Evolutionary conservation across 306 rosid genomes (phyloP).

Genomic region (Pterocarpus macrocarpus): DNA sequence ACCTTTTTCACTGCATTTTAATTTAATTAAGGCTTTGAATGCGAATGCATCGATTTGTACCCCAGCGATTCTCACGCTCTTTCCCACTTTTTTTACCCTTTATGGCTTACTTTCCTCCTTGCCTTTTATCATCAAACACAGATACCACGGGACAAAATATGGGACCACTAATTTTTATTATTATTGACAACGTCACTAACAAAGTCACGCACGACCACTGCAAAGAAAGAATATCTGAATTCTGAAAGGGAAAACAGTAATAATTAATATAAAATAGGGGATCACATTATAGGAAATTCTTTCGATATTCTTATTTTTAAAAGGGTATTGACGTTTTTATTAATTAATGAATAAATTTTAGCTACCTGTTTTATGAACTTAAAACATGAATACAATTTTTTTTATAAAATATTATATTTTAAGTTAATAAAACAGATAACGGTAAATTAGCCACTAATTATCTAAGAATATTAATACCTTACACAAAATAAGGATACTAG

Average conservation of each 20-base stretch:
- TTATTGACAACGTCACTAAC: not conserved
- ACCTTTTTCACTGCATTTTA: constrained; percentile 14
- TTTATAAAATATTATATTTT: too few species aligned
- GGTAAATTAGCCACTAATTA: not conserved
- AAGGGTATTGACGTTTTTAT: not conserved
- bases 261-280: not conserved
- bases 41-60: constrained; percentile 36
- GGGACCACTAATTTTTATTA: constrained; percentile 44
- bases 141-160: constrained; percentile 31
- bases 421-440: too few species aligned
- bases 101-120: constrained; percentile 30
- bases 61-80: constrained; percentile 27
- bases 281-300: not conserved
- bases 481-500: not conserved
- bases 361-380: not conserved
- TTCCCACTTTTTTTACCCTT: constrained; percentile 31
- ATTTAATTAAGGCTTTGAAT: constrained; percentile 26
- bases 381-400: too few species aligned
- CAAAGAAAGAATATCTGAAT: not conserved
- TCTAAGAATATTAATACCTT: not conserved
- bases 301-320: not conserved
- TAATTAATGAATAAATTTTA: too few species aligned
- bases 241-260: not conserved
- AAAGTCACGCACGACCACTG: not conserved
- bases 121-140: constrained; percentile 39